Evolutionary conservation across 306 rosid genomes (phyloP), one percentile per base, ranked within the genome.

Genomic region (Cucumis cinereus): DNA sequence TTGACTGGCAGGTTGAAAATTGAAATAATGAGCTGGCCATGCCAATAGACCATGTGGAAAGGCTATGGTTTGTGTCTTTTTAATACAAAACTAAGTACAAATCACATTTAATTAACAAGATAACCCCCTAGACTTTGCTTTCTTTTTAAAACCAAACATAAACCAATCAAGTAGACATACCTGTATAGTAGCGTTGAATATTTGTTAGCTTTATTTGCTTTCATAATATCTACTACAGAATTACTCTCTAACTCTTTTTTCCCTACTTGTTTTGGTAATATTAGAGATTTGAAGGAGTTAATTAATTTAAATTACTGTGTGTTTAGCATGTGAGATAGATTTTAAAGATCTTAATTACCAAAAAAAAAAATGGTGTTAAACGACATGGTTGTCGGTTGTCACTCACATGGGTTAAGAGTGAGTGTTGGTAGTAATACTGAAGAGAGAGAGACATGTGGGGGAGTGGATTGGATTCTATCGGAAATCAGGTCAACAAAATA

Each of bases 331-430:
- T 68, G 74, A 22, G 22, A 12, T 1, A 68, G 54, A 41, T 41
- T 68, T 41, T 22, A 45, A 43, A 22, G 55, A 68, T 68, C 33
- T 40, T 41, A 20, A 20, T 40, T 67, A 63, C 22, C 22, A 62
- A 33, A 20, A 38, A 38, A 38, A 36, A 8, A 40, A 49, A 50
- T 68, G 19, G 74, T 41, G 74, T 12, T 40, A 68, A n/a, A 68
- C 12, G 55, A 13, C 11, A 68, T 6, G 55, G 56, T 68, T 68
- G 55, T 70, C 75, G n/a, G 74, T 68, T 68, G 74, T 70, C 75
- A 45, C 57, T 47, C 75, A 70, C 75, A 70, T 70, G 75, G 58
- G 75, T 23, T 14, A 45, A 23, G 57, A 28, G 19, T 30, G 53
- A 49, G 40, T 23, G 8, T 43, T 69, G 0, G 40, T 22, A 67